Conservation (phyloP, 306 rosid species). For the Citrullus amarus region DNA sequence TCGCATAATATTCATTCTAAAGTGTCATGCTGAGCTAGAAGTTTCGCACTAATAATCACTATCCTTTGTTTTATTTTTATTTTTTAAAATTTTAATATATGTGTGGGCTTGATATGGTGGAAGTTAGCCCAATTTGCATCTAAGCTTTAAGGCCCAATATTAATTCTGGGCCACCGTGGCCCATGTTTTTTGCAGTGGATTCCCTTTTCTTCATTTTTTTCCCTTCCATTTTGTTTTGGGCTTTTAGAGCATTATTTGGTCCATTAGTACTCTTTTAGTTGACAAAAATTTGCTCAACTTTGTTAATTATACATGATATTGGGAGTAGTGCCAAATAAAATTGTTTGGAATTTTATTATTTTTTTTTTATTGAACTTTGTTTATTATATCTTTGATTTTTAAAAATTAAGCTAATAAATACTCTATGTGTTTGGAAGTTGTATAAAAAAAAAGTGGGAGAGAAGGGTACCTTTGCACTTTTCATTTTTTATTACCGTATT, state of each 20-base stretch:
- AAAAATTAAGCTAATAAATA: no score
- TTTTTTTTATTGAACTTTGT: no score
- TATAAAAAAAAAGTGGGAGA: no score
- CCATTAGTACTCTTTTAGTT: background rate
- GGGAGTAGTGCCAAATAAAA: background rate
- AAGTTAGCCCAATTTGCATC: background rate
- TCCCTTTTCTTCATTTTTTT: background rate
- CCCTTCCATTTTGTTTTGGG: background rate
- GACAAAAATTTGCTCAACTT: background rate
- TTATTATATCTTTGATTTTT: no score
- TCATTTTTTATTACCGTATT: no score
- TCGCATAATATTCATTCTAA: background rate
- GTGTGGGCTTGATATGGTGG: background rate
- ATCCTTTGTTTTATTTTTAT: background rate
- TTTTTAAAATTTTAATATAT: background rate
- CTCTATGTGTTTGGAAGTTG: no score
- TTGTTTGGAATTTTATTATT: no score
- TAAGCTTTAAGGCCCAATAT: background rate
- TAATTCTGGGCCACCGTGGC: background rate
- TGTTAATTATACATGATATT: no score
- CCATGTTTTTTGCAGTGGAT: background rate
- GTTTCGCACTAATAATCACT: background rate
- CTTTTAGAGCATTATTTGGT: background rate
- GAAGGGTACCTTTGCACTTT: no score
- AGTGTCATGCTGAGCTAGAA: background rate